Conservation (phyloP, 2,329 filamentous ascomycete species). For the Cercospora zeae-maydis region DNA sequence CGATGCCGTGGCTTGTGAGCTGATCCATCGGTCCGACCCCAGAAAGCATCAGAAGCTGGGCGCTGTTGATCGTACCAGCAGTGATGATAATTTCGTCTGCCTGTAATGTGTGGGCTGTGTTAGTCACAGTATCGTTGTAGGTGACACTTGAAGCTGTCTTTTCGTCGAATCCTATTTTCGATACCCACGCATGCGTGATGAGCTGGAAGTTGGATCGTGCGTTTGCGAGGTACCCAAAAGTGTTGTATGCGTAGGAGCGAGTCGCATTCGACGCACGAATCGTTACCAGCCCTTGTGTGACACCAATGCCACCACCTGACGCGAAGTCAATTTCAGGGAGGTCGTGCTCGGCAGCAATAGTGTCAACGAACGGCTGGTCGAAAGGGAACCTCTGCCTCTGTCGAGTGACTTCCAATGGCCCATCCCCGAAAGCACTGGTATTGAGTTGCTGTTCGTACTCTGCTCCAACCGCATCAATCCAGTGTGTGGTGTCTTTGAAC, state of each 20-base stretch:
- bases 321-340: conserved; percentile 10
- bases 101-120: conserved; percentile 19
- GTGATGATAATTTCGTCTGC: conserved; percentile 45
- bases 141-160: conserved; percentile 10
- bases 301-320: conserved; percentile 7
- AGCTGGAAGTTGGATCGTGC: conserved; percentile 14
- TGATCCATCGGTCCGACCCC: conserved; percentile 58
- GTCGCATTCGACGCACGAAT: conserved; percentile 12
- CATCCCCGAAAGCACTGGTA: conserved; percentile 10
- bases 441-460: conserved; percentile 9
- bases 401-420: conserved; percentile 9
- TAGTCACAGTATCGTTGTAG: not conserved
- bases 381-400: not conserved
- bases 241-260: conserved; percentile 7
- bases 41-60: conserved; percentile 61
- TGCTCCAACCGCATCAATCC: not conserved
- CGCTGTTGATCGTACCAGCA: conserved; percentile 58
- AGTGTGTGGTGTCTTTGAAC: conserved; percentile 13
- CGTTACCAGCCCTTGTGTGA: conserved; percentile 4
- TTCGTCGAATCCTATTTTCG: conserved; percentile 12
- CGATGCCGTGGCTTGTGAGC: conserved; percentile 53
- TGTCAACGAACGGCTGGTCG: conserved; percentile 2
- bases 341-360: not conserved
- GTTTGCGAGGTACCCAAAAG: conserved; percentile 11
- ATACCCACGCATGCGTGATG: conserved; percentile 8